These are phyloP conservation scores for Plasmodium falciparum DNA, from an alignment of 169 alveolate genomes.

Conservation along the genomic window DNA sequence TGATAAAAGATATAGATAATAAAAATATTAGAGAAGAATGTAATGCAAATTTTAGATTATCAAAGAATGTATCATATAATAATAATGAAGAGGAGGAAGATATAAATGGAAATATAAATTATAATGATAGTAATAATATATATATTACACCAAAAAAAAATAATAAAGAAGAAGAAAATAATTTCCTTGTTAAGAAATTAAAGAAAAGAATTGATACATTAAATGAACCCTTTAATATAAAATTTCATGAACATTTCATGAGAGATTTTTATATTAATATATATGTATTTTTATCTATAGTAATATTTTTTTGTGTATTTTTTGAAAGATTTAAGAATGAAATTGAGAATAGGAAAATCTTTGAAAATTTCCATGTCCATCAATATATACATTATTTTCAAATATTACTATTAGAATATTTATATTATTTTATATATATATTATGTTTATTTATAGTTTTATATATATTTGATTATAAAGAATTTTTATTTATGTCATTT, in stretches of 20 bases:
- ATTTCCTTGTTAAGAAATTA: not conserved
- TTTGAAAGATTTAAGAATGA: slow-evolving; percentile 64
- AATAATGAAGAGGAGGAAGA: not conserved
- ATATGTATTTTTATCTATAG: slow-evolving; percentile 59
- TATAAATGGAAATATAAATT: not conserved
- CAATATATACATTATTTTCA: slow-evolving; percentile 59
- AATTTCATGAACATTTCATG: slow-evolving; percentile 54
- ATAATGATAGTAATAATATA: not conserved
- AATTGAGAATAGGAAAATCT: slow-evolving; percentile 47
- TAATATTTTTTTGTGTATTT: slow-evolving; percentile 72
- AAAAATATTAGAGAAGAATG: not conserved
- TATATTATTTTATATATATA: slow-evolving; percentile 52
- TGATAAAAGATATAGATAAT: not conserved
- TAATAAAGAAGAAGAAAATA: not conserved
- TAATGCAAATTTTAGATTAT: not conserved
- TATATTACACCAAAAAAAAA: not conserved
- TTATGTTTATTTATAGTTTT: slow-evolving; percentile 18
- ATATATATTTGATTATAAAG: slow-evolving; percentile 34
- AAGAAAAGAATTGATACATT: slow-evolving; percentile 10
- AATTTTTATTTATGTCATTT: slow-evolving; percentile 28
- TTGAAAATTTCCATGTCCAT: slow-evolving; percentile 32
- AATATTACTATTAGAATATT: slow-evolving; percentile 29
- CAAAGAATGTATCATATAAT: not conserved
- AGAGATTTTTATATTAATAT: slow-evolving; percentile 72
- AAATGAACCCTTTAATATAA: slow-evolving; percentile 64